Evolutionary conservation across 768 basidiomycete species (phyloP).

Genomic region (Kwoniella newhampshirensis): DNA sequence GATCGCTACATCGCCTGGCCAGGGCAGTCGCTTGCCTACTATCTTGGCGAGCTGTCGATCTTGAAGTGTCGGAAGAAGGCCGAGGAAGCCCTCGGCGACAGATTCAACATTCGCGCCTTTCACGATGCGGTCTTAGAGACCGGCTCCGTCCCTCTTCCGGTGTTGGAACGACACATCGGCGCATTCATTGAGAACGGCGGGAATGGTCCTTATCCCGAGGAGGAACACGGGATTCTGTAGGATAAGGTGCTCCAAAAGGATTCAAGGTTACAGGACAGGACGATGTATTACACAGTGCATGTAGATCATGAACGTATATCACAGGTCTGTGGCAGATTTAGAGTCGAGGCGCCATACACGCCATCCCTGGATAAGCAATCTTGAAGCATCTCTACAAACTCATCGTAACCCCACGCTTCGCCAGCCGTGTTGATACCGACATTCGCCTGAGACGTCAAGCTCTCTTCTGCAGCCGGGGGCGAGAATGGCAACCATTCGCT

Average conservation of each 20-base stretch:
- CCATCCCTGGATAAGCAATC: background rate
- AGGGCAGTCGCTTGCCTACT: slow-evolving; percentile 14
- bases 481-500: slow-evolving; percentile 1
- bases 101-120: slow-evolving; percentile 17
- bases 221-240: too few relatives aligned
- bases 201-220: slow-evolving; percentile 10
- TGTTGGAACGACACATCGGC: slow-evolving; percentile 13
- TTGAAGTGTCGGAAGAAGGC: slow-evolving; percentile 7
- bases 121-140: slow-evolving; percentile 14
- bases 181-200: slow-evolving; percentile 8
- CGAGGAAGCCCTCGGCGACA: slow-evolving; percentile 8
- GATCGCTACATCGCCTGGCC: slow-evolving; percentile 22
- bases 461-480: background rate
- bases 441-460: background rate
- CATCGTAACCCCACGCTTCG: background rate
- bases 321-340: background rate
- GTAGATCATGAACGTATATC: background rate
- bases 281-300: background rate
- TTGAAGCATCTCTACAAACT: slow-evolving; percentile 1
- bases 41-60: slow-evolving; percentile 11
- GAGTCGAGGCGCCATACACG: background rate
- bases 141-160: slow-evolving; percentile 10
- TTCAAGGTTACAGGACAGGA: too few relatives aligned
- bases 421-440: background rate
- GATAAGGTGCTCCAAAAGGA: too few relatives aligned